Evolutionary conservation across 2,329 filamentous ascomycete genomes (phyloP).

Genomic region (Nothomitra cinnamomea): DNA sequence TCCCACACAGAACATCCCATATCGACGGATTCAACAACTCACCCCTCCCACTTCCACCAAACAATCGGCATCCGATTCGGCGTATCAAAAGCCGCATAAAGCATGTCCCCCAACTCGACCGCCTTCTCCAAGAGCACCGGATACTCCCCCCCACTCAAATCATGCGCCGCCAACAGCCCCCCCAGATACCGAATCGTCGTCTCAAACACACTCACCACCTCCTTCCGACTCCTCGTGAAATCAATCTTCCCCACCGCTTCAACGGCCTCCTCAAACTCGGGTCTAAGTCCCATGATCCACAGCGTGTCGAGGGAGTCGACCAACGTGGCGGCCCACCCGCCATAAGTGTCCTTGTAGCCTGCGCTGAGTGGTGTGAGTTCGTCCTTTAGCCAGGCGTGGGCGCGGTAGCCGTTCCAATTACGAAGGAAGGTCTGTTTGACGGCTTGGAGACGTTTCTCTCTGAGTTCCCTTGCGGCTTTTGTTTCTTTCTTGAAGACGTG

Average conservation of each 20-base stretch:
- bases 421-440: slow-evolving; percentile 22
- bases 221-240: slow-evolving; percentile 28
- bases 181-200: slow-evolving; percentile 36
- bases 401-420: slow-evolving; percentile 32
- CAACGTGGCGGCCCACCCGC: slow-evolving; percentile 40
- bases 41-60: slow-evolving; percentile 17
- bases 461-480: slow-evolving; percentile 15
- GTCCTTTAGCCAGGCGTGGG: slow-evolving; percentile 34
- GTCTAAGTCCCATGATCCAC: slow-evolving; percentile 41
- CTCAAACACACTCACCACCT: slow-evolving; percentile 29
- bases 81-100: slow-evolving; percentile 28
- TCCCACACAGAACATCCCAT: background rate
- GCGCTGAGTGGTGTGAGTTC: slow-evolving; percentile 34
- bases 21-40: slow-evolving; percentile 47
- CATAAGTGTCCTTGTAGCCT: slow-evolving; percentile 29
- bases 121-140: slow-evolving; percentile 32
- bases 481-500: slow-evolving; percentile 20
- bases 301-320: slow-evolving; percentile 45
- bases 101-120: slow-evolving; percentile 34
- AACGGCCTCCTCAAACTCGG: slow-evolving; percentile 39
- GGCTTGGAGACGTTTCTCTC: slow-evolving; percentile 17
- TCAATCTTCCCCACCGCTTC: slow-evolving; percentile 34
- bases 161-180: slow-evolving; percentile 34
- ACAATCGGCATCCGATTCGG: slow-evolving; percentile 14
- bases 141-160: slow-evolving; percentile 28